Evolutionary conservation across 2,329 filamentous ascomycete genomes (phyloP).

Genomic region (Ascochyta lentis): DNA sequence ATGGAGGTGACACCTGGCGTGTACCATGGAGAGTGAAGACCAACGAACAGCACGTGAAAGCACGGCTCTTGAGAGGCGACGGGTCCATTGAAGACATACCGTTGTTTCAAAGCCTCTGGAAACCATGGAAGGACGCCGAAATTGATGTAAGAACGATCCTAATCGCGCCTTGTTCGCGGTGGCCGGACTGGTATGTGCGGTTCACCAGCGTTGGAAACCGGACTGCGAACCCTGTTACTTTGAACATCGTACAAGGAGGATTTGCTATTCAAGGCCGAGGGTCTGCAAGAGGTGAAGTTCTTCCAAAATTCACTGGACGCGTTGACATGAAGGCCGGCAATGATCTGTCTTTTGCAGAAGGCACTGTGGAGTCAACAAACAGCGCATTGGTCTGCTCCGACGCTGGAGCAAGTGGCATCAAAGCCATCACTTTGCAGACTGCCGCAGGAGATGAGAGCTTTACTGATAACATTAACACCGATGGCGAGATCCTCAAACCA

Average conservation of each 20-base stretch:
- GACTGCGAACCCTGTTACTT: background rate
- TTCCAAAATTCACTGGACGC: slow-evolving; percentile 12
- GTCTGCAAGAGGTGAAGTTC: slow-evolving; percentile 24
- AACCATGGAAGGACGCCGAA: slow-evolving; percentile 39
- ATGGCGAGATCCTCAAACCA: slow-evolving; percentile 36
- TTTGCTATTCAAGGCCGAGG: slow-evolving; percentile 42
- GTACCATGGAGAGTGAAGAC: slow-evolving; percentile 43
- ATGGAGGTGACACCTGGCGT: slow-evolving; percentile 50
- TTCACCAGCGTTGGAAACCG: slow-evolving; percentile 28
- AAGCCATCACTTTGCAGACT: background rate
- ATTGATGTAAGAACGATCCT: slow-evolving; percentile 33
- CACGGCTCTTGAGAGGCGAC: background rate
- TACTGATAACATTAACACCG: background rate
- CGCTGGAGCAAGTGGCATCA: slow-evolving; percentile 40
- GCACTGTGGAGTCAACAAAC: slow-evolving; percentile 16
- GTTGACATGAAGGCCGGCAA: background rate
- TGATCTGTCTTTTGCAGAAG: slow-evolving; percentile 21
- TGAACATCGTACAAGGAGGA: slow-evolving; percentile 33
- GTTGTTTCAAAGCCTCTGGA: slow-evolving; percentile 31
- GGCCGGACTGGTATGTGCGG: slow-evolving; percentile 42
- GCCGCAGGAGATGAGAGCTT: background rate
- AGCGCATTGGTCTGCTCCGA: slow-evolving; percentile 33
- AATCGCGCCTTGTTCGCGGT: slow-evolving; percentile 31
- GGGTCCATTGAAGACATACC: slow-evolving; percentile 17
- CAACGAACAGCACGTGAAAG: background rate